Evolutionary conservation across 2,329 filamentous ascomycete species (phyloP), one percentile per base, ranked within the genome.

Genomic region (Epichloe glyceriae): DNA sequence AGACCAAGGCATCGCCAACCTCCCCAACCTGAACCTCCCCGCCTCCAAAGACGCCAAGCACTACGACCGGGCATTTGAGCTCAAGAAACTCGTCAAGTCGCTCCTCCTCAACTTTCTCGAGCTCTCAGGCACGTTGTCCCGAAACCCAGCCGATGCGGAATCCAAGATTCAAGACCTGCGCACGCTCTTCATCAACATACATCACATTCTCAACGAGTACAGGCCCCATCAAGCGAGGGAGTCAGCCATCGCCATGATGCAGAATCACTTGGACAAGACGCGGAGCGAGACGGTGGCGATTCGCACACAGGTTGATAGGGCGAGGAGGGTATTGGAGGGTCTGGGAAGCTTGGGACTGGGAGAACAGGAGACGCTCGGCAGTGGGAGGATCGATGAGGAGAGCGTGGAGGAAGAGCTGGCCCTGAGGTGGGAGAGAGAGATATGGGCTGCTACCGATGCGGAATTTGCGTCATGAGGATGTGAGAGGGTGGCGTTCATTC

Each of bases 161-260:
- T 75, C 80, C 41, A 95, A 95, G 64, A 75, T 91, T 44, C 73
- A 80, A 43, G 85, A 97, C 64, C 69, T 98, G 34, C 78, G 85
- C 60, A 89, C 84, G 15, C 71, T 97, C 30, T 84, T 95, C 55
- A 83, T 91, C 65, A 97, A 97, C 65, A 85, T 94, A 61, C 89
- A 96, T 67, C 88, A 94, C 61, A 76, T 95, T 50, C 81, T 97
- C 57, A 98, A 98, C 66, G 84, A 95, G 66, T 97, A 95, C 68
- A 79, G 91, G 34, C 90, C 90, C 10, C 90, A 96, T 64, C 91
- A 97, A 69, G 89, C 90, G 22, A 73, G 91, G 43, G 90, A 96
- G 70, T 89, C 84, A 30, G 73, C 95, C 52, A 95, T 95, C 34
- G 70, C 84, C 57, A 79, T 91, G 72, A 89, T 96, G 85, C 86